Evolutionary conservation across 306 rosid genomes (phyloP), one percentile per base, ranked within the genome.

Genomic region (Vigna radiata): DNA sequence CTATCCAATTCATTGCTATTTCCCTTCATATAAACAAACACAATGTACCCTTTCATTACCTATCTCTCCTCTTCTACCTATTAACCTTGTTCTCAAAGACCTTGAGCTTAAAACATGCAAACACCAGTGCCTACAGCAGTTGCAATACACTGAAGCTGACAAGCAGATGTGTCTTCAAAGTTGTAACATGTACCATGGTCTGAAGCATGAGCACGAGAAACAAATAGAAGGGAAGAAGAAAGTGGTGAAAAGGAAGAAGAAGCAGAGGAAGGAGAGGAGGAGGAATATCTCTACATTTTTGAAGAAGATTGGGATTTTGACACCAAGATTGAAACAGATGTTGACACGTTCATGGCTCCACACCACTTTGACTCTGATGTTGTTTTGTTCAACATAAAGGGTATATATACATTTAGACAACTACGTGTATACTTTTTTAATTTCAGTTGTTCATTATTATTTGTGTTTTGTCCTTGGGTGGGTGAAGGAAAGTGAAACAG

Each of bases 101-200:
- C 89, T 87, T 0, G 94, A 89, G 65, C 75, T 87, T 15, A 12
- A 36, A 78, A 85, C 86, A 18, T 90, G 96, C 60, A 60, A 68
- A 73, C 86, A 89, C 56, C 89, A 86, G 74, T 92, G 96, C 87
- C n/a, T 13, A 12, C 85, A 81, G 18, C 86, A 81, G 46, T 37
- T 2, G 3, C 84, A 88, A 19, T 83, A 52, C 25, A 79, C 19
- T 4, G 73, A 77, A 56, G 2, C 9, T 5, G 80, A 89, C 63
- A 80, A 19, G 70, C 19, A 6, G 1, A 12, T 8, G 3, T 92
- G 96, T 76, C 27, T 66, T 61, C 10, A 23, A 7, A 31, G 17
- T 3, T 92, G 96, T 52, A 85, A 92, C 0, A 46, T 66, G 31
- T 84, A 84, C 16, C 25, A 60, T 16, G 29, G 41, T 9, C 66